A percentile compares a stretch with the other conserved stretches of the same genome.
These are phyloP conservation scores for Sporothrix globosa DNA, from an alignment of 2,329 filamentous ascomycete species.

Conservation along the genomic window DNA sequence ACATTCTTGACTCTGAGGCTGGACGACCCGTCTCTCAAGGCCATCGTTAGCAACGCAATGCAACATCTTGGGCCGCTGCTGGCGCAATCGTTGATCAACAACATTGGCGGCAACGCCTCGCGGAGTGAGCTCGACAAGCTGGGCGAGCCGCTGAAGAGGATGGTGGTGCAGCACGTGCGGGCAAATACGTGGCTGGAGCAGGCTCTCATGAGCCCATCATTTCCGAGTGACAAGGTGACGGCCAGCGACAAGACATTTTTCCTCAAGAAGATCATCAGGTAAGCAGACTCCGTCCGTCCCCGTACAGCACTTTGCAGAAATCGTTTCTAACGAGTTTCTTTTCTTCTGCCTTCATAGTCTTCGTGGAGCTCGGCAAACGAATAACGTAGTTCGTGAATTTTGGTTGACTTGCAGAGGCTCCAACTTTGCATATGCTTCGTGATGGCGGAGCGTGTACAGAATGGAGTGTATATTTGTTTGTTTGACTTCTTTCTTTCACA, in stretches of 20 bases:
- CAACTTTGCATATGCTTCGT: conserved; percentile 63
- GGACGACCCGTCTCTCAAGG: conserved; percentile 49
- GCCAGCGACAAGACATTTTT: conserved; percentile 65
- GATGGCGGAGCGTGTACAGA: background rate
- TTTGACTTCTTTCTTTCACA: background rate
- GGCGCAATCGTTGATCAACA: conserved; percentile 62
- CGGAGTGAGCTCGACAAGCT: conserved; percentile 74
- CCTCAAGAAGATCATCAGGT: conserved; percentile 67
- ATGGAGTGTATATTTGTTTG: background rate
- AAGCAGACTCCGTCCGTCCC: conserved; percentile 26
- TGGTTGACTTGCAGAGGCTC: conserved; percentile 69
- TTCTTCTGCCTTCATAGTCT: conserved; percentile 49
- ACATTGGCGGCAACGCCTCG: conserved; percentile 68
- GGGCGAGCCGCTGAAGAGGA: conserved; percentile 70
- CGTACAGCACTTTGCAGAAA: background rate
- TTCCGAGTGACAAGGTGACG: conserved; percentile 63
- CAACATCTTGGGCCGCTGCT: conserved; percentile 64
- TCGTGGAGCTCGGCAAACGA: conserved; percentile 66
- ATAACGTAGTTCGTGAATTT: conserved; percentile 70
- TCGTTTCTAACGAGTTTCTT: background rate
- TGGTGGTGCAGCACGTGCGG: conserved; percentile 60
- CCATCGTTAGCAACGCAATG: conserved; percentile 55
- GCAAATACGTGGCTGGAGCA: conserved; percentile 66
- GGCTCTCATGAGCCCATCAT: conserved; percentile 59
- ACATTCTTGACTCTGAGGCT: conserved; percentile 56